Percentiles rank a stretch among this genome's conserved stretches.
Conservation (phyloP, 2,329 filamentous ascomycete genomes). For the Triangularia verruculosa region DNA sequence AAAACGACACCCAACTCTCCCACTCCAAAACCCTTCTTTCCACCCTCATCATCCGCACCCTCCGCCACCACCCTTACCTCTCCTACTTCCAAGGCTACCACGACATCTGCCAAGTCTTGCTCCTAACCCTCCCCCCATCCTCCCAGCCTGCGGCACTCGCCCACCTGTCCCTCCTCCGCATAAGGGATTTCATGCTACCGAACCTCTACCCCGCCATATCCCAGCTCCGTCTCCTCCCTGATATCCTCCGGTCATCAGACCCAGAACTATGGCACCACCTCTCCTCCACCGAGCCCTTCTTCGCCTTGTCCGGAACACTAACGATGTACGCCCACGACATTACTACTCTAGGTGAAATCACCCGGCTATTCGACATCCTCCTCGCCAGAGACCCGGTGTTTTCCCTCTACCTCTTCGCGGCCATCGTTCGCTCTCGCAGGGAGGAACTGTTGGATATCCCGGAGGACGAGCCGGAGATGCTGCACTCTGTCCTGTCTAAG, state of each 20-base stretch:
- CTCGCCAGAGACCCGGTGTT: conserved; percentile 85
- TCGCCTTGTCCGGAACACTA: conserved; percentile 86
- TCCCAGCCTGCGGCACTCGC: conserved; percentile 63
- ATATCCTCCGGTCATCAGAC: conserved; percentile 72
- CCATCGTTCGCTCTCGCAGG: conserved; percentile 77
- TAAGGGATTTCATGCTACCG: conserved; percentile 97
- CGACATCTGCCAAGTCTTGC: conserved; percentile 93
- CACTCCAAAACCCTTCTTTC: conserved; percentile 73
- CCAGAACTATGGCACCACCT: conserved; percentile 70
- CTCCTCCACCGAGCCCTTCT: conserved; percentile 79
- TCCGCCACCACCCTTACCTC: conserved; percentile 77
- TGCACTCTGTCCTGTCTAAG: conserved; percentile 84
- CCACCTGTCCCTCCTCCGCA: conserved; percentile 83
- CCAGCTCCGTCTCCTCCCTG: conserved; percentile 83
- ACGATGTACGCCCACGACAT: conserved; percentile 98
- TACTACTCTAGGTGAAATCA: conserved; percentile 81
- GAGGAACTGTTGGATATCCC: conserved; percentile 84
- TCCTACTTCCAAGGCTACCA: conserved; percentile 99
- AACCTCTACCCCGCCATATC: conserved; percentile 75
- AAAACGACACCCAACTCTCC: conserved; percentile 66
- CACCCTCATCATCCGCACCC: conserved; percentile 72
- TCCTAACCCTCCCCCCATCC: conserved; percentile 72
- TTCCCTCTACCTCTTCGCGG: conserved; percentile 86
- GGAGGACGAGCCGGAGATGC: conserved; percentile 82
- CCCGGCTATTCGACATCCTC: conserved; percentile 87